Conservation (phyloP, 1,284 basidiomycete species). For the Boletus sp. region DNA sequence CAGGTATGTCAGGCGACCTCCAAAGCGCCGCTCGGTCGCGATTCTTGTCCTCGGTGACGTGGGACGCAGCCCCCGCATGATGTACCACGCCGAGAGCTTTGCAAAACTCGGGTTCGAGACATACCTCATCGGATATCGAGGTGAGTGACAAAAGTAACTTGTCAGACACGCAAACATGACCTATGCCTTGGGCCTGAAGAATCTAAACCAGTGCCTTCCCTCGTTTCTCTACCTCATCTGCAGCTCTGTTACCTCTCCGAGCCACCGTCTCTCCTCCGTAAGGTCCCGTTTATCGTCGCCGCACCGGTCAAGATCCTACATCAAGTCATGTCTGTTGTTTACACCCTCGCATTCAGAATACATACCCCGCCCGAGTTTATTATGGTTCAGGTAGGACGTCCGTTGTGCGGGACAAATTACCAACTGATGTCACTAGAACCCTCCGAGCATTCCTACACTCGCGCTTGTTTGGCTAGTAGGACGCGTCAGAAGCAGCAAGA, state of each 20-base stretch:
- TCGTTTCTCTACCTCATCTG: constrained; percentile 66
- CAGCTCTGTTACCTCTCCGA: constrained; percentile 69
- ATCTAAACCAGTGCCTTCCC: constrained; percentile 70
- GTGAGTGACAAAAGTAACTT: constrained; percentile 45
- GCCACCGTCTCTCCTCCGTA: constrained; percentile 58
- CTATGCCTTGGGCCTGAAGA: constrained; percentile 48
- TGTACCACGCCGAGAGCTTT: constrained; percentile 97
- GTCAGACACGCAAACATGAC: neutral
- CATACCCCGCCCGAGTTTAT: constrained; percentile 81
- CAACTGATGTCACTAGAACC: constrained; percentile 67
- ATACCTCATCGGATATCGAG: constrained; percentile 85
- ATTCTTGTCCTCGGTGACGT: constrained; percentile 96
- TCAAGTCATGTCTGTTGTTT: constrained; percentile 68
- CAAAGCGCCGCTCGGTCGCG: constrained; percentile 69
- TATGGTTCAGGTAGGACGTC: constrained; percentile 78
- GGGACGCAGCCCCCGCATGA: constrained; percentile 95
- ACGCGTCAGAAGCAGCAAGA: constrained; percentile 69
- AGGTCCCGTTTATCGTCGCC: constrained; percentile 73
- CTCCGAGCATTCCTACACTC: constrained; percentile 95
- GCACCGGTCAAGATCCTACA: constrained; percentile 83
- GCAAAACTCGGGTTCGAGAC: constrained; percentile 82
- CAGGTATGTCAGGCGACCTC: constrained; percentile 37
- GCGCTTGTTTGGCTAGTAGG: constrained; percentile 81
- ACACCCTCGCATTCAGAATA: constrained; percentile 63
- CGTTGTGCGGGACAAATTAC: neutral